Percentiles rank a stretch among this genome's conserved stretches.
These are phyloP conservation scores for Aspergillus floridensis DNA, from an alignment of 2,329 filamentous ascomycete genomes.

Conservation along the genomic window DNA sequence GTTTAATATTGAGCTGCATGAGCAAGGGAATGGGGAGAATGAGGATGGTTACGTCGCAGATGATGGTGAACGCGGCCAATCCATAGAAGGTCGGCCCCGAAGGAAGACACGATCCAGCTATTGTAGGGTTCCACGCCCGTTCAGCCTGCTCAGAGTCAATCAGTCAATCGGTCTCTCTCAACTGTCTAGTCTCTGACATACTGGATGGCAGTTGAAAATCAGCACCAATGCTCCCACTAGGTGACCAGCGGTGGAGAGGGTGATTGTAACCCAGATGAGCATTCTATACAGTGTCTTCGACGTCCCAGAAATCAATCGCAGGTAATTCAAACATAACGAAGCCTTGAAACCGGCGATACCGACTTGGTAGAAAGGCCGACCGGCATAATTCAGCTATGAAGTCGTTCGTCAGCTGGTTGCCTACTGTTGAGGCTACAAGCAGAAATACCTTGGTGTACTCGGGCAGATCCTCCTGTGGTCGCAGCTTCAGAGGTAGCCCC, in stretches of 20 bases:
- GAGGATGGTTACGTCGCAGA: conserved; percentile 52
- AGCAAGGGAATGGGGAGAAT: conserved; percentile 53
- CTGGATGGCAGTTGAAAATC: conserved; percentile 52
- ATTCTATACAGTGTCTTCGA: conserved; percentile 46
- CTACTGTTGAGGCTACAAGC: background rate
- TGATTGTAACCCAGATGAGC: conserved; percentile 48
- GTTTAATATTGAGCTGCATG: conserved; percentile 49
- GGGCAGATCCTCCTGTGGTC: conserved; percentile 46
- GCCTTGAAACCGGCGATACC: conserved; percentile 59
- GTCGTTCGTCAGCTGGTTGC: background rate
- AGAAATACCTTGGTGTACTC: conserved; percentile 43
- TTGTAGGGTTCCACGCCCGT: conserved; percentile 48
- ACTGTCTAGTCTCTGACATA: conserved; percentile 18
- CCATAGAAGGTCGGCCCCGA: conserved; percentile 52
- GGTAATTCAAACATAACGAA: conserved; percentile 53
- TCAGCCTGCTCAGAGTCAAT: conserved; percentile 19
- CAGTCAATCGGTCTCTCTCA: too few relatives aligned
- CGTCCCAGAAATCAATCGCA: conserved; percentile 52
- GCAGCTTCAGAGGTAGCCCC: conserved; percentile 46
- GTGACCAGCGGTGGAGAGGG: conserved; percentile 47
- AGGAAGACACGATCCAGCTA: conserved; percentile 46
- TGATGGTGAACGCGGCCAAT: conserved; percentile 53
- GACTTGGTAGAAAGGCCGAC: conserved; percentile 55
- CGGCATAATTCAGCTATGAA: conserved; percentile 50
- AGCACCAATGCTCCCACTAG: conserved; percentile 51